Conservation (phyloP, 176 grass and related monocot genomes). For the Oryza coarctata region DNA sequence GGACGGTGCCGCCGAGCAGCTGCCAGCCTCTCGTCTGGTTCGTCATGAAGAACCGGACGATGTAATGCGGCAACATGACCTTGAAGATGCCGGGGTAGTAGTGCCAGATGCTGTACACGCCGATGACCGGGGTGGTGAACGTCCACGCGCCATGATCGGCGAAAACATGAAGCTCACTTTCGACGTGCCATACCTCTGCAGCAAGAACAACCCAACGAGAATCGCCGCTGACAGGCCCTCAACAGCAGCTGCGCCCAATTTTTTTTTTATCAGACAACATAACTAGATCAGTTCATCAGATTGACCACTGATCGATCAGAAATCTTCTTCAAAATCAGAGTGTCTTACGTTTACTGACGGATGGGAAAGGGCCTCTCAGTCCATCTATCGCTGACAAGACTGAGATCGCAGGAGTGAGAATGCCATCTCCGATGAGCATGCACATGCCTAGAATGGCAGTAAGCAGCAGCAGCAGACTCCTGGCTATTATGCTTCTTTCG, state of each 20-base stretch:
- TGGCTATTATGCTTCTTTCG: constrained; percentile 46
- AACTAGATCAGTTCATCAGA: not conserved
- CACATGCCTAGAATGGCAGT: constrained; percentile 52
- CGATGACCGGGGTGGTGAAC: constrained; percentile 53
- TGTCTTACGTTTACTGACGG: constrained; percentile 38
- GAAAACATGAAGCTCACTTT: constrained; percentile 56
- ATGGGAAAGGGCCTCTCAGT: constrained; percentile 34
- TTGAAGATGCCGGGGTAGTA: constrained; percentile 56
- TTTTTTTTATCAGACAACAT: not conserved
- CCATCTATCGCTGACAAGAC: constrained; percentile 65
- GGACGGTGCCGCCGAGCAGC: constrained; percentile 54
- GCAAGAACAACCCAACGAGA: constrained; percentile 46
- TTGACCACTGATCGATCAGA: not conserved
- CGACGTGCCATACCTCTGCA: constrained; percentile 54
- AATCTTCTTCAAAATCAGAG: not conserved
- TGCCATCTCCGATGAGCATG: constrained; percentile 69
- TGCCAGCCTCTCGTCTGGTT: constrained; percentile 45
- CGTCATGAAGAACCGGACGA: constrained; percentile 45
- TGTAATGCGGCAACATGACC: constrained; percentile 49
- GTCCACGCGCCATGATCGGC: constrained; percentile 58
- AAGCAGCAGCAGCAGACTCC: constrained; percentile 55
- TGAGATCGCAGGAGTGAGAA: constrained; percentile 59
- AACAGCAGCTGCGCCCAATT: constrained; percentile 26
- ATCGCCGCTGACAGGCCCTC: constrained; percentile 39
- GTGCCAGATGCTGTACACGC: constrained; percentile 47